Base-by-base conservation (phyloP, 352 stramenopile genomes). In the Elongisporangium undulatum region DNA sequence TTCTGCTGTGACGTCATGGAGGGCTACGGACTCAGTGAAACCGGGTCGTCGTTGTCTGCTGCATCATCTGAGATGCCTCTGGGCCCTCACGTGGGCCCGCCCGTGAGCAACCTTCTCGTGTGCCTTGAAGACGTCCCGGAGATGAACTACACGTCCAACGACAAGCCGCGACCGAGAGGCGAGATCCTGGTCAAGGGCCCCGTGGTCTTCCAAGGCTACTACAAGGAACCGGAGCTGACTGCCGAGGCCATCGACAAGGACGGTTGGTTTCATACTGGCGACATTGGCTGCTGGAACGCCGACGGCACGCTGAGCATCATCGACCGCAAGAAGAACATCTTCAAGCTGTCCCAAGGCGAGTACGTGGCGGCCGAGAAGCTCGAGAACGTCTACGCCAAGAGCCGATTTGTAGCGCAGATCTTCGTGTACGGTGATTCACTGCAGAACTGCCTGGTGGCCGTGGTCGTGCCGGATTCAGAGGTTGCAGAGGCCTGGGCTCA, bases 291-390 rank as follows among this genome's bases (percentile, higher is more conserved):
- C 48, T 97, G 98, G 76, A 99, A 99, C 72, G 85, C 86, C 23
- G 86, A 98, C 63, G 93, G 93, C 29, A 97, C 85, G 55, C 67
- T 98, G 51, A 82, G 79, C 55, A 97, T 98, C 67, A 87, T 96
- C 39, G 89, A 96, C 56, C 84, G 89, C 52, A 96, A 95, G 78
- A 97, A 98, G 74, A 97, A 97, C 71, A 96, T 98, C 66, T 97
- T 97, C 76, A 97, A 97, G 83, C 84, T 97, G 16, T 83, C 87
- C 20, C 87, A 97, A 67, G 97, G 96, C 51, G 97, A 99, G 75
- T 99, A 99, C 73, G 86, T 99, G 6, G 95, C 97, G 0, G 75
- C 96, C 5, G 97, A 99, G 74, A 98, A 98, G 79, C 89, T 99
- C 62, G 97, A 99, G 68, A 95, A 96, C 66, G 79, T 96, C 13